Evolutionary conservation across 345 rosid species (phyloP), one percentile per base, ranked within the genome.

Genomic region (Iberis pinnata): DNA sequence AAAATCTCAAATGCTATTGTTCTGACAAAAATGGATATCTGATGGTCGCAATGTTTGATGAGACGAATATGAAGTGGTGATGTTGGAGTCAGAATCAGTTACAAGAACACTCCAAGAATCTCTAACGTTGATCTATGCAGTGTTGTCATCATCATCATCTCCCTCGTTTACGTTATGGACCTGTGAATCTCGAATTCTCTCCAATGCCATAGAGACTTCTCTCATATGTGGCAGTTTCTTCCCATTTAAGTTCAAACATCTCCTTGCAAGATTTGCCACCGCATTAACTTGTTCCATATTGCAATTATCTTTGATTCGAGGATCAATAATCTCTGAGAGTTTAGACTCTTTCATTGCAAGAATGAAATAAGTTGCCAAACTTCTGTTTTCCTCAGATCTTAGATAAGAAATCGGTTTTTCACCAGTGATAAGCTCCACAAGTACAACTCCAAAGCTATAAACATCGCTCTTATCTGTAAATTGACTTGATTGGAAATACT

Each of bases 361-460:
- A 20, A 64, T 48, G 50, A 64, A 64, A 56, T 64, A 54, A 27
- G 69, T 47, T 19, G 57, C 63, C 2, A 64, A 47, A 6, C 16
- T 48, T 27, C 50, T 15, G 56, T 56, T 56, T 6, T 49, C 69
- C 14, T 48, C 62, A 12, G 9, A 45, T 18, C 18, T 45, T 25
- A 13, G 15, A n/a, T 20, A 44, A 12, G 49, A n/a, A 7, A n/a
- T 13, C 5, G 56, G 25, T 11, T 56, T 64, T 4, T 64, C 51
- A 14, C 69, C 69, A 0, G 86, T 71, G 17, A 88, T 53, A 3
- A 88, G 77, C 76, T 88, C 90, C 9, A 79, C 63, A 20, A 89
- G 65, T 13, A 89, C 96, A 0, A 89, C 84, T 1, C 97, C 97
- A 6, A 86, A 89, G 45, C 97, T 89, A 10, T 86, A 89, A 1